Percentiles rank a stretch among this genome's conserved stretches.
phyloP scores from a whole-genome alignment of 2,329 filamentous ascomycete species.

The Sarocladium oryzae region DNA sequence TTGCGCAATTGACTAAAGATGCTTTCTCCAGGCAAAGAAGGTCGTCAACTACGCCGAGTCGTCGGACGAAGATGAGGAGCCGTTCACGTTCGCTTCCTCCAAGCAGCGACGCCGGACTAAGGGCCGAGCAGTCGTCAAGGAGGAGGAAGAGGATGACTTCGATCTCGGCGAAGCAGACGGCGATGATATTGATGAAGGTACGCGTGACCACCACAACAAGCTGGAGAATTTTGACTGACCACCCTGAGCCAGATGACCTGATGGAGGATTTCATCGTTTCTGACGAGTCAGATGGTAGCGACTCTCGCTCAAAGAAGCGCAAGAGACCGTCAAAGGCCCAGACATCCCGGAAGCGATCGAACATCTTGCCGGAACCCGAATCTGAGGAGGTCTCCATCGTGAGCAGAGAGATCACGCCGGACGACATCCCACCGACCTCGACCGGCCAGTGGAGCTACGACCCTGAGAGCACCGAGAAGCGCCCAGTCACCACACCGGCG shows the following conservation, averaged over 20 bases:
- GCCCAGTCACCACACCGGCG: conserved; percentile 27
- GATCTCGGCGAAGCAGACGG: conserved; percentile 43
- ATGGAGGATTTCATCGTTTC: conserved; percentile 84
- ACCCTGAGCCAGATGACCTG: conserved; percentile 41
- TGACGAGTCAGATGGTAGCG: conserved; percentile 71
- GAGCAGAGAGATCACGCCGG: conserved; percentile 48
- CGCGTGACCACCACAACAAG: not conserved
- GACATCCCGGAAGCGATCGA: conserved; percentile 56
- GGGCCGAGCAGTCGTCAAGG: conserved; percentile 53
- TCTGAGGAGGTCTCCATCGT: conserved; percentile 35
- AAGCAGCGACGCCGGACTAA: conserved; percentile 33
- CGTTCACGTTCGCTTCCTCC: conserved; percentile 45
- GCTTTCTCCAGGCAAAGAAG: conserved; percentile 50
- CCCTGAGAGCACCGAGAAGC: conserved; percentile 36
- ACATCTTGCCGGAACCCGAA: conserved; percentile 27
- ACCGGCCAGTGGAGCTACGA: conserved; percentile 77
- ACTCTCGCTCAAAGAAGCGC: conserved; percentile 59
- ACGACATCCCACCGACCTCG: conserved; percentile 54
- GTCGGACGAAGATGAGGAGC: conserved; percentile 65
- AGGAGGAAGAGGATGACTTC: conserved; percentile 60
- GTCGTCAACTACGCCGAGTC: conserved; percentile 78
- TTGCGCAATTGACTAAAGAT: too few relatives aligned
- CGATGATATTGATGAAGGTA: conserved; percentile 56
- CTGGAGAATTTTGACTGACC: not conserved
- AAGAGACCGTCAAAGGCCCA: conserved; percentile 57